These are phyloP conservation scores for Aspergillus nanangensis DNA, from an alignment of 495 filamentous ascomycete species.

Conservation along the genomic window DNA sequence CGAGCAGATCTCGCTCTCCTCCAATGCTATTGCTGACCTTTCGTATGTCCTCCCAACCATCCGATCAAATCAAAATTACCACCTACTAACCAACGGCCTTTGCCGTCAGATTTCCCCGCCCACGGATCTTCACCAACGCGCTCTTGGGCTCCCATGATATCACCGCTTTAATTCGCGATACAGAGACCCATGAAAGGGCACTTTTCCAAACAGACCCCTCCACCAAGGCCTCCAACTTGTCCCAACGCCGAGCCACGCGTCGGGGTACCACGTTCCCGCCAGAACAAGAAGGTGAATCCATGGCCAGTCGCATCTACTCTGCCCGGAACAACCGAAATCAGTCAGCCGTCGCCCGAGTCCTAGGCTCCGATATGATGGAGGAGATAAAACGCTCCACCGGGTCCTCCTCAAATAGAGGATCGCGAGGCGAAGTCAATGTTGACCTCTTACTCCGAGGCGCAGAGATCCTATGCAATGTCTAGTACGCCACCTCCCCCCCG, in stretches of 20 bases:
- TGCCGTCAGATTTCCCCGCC: conserved; percentile 70
- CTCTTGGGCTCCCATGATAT: conserved; percentile 86
- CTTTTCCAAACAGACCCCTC: conserved; percentile 85
- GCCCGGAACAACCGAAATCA: conserved; percentile 60
- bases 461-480: conserved; percentile 85
- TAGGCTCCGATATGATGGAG: conserved; percentile 83
- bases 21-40: conserved; percentile 76
- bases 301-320: conserved; percentile 46
- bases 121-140: conserved; percentile 96
- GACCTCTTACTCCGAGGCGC: conserved; percentile 82
- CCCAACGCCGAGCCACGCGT: conserved; percentile 39
- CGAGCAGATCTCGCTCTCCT: conserved; percentile 84
- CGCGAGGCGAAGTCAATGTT: conserved; percentile 73
- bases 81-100: too few relatives aligned
- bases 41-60: conserved; percentile 52
- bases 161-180: conserved; percentile 90
- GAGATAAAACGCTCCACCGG: conserved; percentile 62
- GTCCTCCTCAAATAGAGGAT: conserved; percentile 30
- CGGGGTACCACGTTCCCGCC: conserved; percentile 42
- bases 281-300: conserved; percentile 38
- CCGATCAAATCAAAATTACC: neutral
- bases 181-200: conserved; percentile 90
- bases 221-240: conserved; percentile 28
- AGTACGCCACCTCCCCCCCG: conserved; percentile 45
- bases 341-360: conserved; percentile 83